Percentiles rank a stretch among this genome's conserved stretches.
Conservation (phyloP, 1,139 yeast genomes). For the Sugiyamaella sp. region DNA sequence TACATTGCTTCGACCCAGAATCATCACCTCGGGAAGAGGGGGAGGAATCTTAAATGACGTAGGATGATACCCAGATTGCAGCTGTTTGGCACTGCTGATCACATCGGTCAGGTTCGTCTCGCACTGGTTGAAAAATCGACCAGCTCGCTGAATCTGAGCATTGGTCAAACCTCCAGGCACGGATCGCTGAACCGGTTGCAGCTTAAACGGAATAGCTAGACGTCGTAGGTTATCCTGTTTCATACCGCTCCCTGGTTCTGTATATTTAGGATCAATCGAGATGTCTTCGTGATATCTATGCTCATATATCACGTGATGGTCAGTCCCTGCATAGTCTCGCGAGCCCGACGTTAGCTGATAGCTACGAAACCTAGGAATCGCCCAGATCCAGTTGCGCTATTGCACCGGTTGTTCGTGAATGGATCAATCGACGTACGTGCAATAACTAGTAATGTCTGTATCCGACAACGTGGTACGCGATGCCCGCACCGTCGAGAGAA, state of each 20-base stretch:
- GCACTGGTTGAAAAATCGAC: conserved; percentile 25
- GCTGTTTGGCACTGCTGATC: conserved; percentile 7
- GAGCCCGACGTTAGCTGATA: too few relatives aligned
- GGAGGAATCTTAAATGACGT: background rate
- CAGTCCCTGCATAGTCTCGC: too few relatives aligned
- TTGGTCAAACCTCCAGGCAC: background rate
- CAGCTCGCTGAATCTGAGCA: conserved; percentile 26
- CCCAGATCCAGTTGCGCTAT: too few relatives aligned
- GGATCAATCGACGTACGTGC: too few relatives aligned
- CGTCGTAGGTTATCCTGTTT: conserved; percentile 11
- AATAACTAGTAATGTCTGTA: too few relatives aligned
- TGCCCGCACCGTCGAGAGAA: too few relatives aligned
- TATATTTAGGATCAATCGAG: too few relatives aligned
- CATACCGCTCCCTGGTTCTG: too few relatives aligned
- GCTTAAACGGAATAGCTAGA: conserved; percentile 7
- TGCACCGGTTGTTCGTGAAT: too few relatives aligned
- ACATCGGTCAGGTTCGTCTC: conserved; percentile 17
- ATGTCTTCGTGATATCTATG: background rate
- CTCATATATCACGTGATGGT: background rate
- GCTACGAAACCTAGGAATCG: too few relatives aligned
- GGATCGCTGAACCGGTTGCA: conserved; percentile 13
- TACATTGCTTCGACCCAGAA: conserved; percentile 79
- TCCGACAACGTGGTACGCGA: too few relatives aligned
- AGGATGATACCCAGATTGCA: background rate
- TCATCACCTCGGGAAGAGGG: conserved; percentile 53